Conservation (phyloP, 495 filamentous ascomycete genomes). For the Clohesyomyces aquaticus region DNA sequence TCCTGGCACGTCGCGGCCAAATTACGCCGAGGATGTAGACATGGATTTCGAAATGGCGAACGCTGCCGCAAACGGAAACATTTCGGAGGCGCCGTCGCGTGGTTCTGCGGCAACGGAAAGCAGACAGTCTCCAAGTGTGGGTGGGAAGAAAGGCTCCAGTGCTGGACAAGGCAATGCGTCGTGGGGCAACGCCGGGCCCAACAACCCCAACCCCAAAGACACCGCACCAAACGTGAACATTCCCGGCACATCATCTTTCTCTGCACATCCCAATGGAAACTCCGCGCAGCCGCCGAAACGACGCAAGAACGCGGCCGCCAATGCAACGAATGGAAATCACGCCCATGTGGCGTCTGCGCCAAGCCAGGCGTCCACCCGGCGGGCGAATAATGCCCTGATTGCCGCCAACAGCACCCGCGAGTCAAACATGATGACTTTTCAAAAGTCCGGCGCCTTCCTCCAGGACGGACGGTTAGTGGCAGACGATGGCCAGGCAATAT, state of each 20-base stretch:
- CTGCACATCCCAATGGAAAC: slow-evolving; percentile 53
- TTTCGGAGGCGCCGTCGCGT: slow-evolving; percentile 36
- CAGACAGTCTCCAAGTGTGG: slow-evolving; percentile 27
- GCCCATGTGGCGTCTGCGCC: slow-evolving; percentile 31
- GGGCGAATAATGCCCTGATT: slow-evolving; percentile 24
- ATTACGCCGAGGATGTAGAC: slow-evolving; percentile 97
- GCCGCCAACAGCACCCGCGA: slow-evolving; percentile 39
- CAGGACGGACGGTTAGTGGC: slow-evolving; percentile 80
- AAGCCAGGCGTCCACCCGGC: slow-evolving; percentile 35
- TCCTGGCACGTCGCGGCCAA: slow-evolving; percentile 75
- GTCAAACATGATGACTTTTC: slow-evolving; percentile 87
- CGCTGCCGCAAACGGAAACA: slow-evolving; percentile 33
- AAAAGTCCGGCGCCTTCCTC: slow-evolving; percentile 66
- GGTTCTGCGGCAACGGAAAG: slow-evolving; percentile 31
- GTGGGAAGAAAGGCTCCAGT: slow-evolving; percentile 33
- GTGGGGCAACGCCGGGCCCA: slow-evolving; percentile 32
- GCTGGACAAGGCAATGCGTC: slow-evolving; percentile 32
- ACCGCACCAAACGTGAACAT: slow-evolving; percentile 61
- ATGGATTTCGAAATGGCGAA: slow-evolving; percentile 70
- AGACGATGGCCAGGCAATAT: slow-evolving; percentile 85
- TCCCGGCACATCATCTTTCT: slow-evolving; percentile 67
- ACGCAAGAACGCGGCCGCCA: slow-evolving; percentile 65
- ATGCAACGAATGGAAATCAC: slow-evolving; percentile 38
- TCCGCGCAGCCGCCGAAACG: slow-evolving; percentile 59
- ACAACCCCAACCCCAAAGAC: slow-evolving; percentile 32